Conservation (phyloP, 176 grass and related monocot species). For the Zoysia japonica region DNA sequence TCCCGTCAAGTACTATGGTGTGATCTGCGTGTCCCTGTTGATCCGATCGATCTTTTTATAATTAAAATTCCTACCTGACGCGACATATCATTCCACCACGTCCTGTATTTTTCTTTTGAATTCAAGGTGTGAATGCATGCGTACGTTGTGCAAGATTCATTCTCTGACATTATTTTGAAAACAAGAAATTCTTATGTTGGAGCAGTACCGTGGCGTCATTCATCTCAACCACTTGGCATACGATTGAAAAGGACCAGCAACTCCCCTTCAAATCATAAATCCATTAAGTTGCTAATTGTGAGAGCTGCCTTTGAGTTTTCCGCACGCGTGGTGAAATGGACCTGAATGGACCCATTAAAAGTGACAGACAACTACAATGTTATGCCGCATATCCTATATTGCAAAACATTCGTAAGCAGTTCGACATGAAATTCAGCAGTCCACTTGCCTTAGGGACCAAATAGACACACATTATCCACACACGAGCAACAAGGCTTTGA, state of each 20-base stretch:
- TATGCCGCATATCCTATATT: slow-evolving; percentile 10
- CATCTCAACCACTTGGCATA: not conserved
- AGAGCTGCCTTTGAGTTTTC: slow-evolving; percentile 7
- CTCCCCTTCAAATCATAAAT: slow-evolving; percentile 3
- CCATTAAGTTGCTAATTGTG: not conserved
- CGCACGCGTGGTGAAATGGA: slow-evolving; percentile 25
- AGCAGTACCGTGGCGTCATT: not conserved
- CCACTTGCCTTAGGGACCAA: slow-evolving; percentile 9
- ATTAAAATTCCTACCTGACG: not conserved
- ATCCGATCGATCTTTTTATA: not conserved
- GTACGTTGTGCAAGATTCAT: not conserved
- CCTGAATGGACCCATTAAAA: not conserved
- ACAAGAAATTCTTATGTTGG: not conserved
- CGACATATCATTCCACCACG: not conserved
- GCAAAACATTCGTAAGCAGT: not conserved
- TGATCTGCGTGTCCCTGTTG: not conserved
- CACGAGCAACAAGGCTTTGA: too few species aligned
- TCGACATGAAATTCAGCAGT: slow-evolving; percentile 22
- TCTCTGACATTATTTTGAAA: too few species aligned
- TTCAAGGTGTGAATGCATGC: not conserved
- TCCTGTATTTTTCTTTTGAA: not conserved
- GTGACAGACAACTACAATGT: not conserved
- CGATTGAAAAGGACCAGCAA: not conserved
- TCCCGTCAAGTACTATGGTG: not conserved
- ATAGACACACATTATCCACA: not conserved